Percentiles rank a stretch among this genome's conserved stretches.
Evolutionary conservation across 148 eudicot genomes (phyloP).

Genomic region (Camellia lanceoleosa): DNA sequence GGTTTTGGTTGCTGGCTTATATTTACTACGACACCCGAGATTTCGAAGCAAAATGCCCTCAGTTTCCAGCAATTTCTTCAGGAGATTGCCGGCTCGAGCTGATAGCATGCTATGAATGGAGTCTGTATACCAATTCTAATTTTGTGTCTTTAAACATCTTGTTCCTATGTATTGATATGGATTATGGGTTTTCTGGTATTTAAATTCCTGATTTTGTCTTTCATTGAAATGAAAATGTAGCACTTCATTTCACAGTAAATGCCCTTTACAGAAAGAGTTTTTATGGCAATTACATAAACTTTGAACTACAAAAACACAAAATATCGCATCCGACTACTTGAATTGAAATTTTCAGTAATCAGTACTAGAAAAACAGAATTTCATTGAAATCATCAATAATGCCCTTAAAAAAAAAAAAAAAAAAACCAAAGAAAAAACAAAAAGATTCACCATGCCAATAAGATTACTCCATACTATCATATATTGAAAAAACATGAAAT

Average conservation of each 20-base stretch:
- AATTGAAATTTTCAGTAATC: neutral
- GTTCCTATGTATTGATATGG: neutral
- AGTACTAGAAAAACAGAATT: neutral
- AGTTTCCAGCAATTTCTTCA: constrained; percentile 32
- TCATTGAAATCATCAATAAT: neutral
- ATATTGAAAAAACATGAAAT: too few species aligned
- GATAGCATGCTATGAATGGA: constrained; percentile 34
- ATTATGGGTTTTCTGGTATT: neutral
- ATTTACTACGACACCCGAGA: constrained; percentile 34
- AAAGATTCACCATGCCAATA: neutral
- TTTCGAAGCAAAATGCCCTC: constrained; percentile 37
- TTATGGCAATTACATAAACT: neutral
- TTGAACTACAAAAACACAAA: neutral
- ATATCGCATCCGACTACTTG: neutral
- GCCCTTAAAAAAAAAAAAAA: neutral
- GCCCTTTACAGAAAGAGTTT: neutral
- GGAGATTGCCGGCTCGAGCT: constrained; percentile 36
- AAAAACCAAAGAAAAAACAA: neutral
- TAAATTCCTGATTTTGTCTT: constrained; percentile 27
- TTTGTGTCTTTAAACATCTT: neutral
- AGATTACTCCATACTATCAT: too few species aligned
- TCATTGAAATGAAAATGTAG: constrained; percentile 35
- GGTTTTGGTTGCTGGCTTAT: constrained; percentile 29
- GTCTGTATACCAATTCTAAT: neutral
- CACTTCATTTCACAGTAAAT: neutral